These are phyloP conservation scores for Mucor ambiguus DNA, from an alignment of 371 early-diverging fungal genomes.

Conservation along the genomic window DNA sequence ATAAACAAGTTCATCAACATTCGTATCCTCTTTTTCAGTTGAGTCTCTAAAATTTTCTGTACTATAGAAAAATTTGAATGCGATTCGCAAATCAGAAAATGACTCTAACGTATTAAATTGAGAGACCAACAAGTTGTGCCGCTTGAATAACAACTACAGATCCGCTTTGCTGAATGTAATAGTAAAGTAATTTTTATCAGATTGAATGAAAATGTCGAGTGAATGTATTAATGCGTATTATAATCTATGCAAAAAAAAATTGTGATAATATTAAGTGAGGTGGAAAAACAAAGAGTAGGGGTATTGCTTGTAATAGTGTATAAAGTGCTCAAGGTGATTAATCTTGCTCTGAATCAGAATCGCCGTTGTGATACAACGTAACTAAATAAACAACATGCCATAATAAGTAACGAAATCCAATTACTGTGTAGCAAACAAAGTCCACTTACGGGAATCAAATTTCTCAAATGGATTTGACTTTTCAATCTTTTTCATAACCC, in stretches of 20 bases:
- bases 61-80: too few species aligned
- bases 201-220: background rate
- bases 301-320: slow-evolving; percentile 1
- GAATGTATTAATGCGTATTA: background rate
- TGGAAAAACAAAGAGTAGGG: background rate
- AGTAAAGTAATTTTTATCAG: too few species aligned
- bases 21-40: too few species aligned
- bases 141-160: too few species aligned
- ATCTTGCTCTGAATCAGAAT: slow-evolving; percentile 52
- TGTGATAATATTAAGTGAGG: background rate
- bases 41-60: too few species aligned
- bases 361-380: slow-evolving; percentile 68
- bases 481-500: slow-evolving; percentile 16
- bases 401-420: slow-evolving; percentile 3
- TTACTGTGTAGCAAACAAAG: background rate
- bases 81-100: too few species aligned
- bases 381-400: slow-evolving; percentile 38
- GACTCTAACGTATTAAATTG: too few species aligned
- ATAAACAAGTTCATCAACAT: too few species aligned
- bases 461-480: slow-evolving; percentile 66
- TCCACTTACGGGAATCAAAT: slow-evolving; percentile 66
- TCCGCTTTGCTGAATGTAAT: too few species aligned
- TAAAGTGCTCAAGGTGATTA: background rate
- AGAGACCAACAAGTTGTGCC: too few species aligned
- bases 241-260: background rate